Evolutionary conservation across 192 early-diverging fungal genomes (phyloP).

Genomic region (Coemansia javaensis): DNA sequence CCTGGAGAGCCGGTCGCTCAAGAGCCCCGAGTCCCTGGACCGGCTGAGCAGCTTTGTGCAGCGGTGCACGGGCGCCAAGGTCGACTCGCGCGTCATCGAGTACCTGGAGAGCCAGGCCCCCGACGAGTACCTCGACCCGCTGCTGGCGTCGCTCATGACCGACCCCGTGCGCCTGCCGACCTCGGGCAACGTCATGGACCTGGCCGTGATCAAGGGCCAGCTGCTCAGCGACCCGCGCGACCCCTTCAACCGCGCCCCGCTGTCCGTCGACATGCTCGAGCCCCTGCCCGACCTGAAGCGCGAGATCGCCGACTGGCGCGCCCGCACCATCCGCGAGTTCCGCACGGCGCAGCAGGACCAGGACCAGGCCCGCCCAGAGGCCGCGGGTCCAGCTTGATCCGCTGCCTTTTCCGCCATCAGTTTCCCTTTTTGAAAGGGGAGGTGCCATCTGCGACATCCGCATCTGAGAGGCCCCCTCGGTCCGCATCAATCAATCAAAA

Average conservation of each 20-base stretch:
- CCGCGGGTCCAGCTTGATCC: too few relatives aligned
- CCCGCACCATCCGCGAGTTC: constrained; percentile 22
- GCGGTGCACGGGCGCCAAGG: constrained; percentile 66
- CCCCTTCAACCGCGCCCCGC: constrained; percentile 89
- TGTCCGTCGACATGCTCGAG: constrained; percentile 81
- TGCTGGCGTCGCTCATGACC: constrained; percentile 82
- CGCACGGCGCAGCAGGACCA: neutral
- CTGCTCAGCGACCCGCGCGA: constrained; percentile 83
- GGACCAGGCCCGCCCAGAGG: neutral
- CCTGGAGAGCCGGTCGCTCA: constrained; percentile 60
- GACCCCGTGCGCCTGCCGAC: constrained; percentile 91
- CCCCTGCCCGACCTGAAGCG: constrained; percentile 62
- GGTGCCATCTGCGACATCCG: too few relatives aligned
- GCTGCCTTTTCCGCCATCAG: too few relatives aligned
- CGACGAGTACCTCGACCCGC: constrained; percentile 86
- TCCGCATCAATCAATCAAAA: too few relatives aligned
- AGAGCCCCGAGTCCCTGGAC: constrained; percentile 59
- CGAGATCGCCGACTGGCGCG: constrained; percentile 39
- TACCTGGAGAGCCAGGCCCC: constrained; percentile 80
- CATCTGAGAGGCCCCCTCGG: too few relatives aligned
- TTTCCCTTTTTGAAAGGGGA: too few relatives aligned
- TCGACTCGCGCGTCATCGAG: constrained; percentile 61
- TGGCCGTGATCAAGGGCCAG: constrained; percentile 83
- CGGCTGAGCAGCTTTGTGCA: constrained; percentile 64
- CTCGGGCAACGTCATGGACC: constrained; percentile 74